phyloP scores from a whole-genome alignment of 2,329 filamentous ascomycete species.

The Claviceps paspali region DNA sequence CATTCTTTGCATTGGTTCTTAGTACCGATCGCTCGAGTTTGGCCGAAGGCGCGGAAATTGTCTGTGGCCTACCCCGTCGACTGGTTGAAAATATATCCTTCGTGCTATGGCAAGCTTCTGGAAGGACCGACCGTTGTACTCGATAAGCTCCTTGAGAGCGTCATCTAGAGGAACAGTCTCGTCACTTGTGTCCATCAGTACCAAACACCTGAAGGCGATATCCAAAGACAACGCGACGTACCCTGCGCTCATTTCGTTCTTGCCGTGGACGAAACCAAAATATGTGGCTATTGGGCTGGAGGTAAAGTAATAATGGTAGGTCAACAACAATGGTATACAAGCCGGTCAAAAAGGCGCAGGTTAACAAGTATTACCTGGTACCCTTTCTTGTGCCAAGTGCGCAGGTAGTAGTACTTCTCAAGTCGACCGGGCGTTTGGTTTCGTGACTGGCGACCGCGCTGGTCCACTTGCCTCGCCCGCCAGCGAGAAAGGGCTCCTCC shows the following conservation, averaged over 20 bases:
- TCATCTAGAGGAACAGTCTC: conserved; percentile 40
- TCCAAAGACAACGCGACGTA: conserved; percentile 11
- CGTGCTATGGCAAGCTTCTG: conserved; percentile 53
- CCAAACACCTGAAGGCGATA: neutral
- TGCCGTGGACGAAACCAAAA: neutral
- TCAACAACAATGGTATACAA: neutral
- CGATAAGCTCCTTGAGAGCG: conserved; percentile 41
- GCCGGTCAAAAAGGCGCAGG: neutral
- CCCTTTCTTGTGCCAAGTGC: neutral
- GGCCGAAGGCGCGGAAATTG: neutral
- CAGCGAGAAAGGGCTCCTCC: neutral
- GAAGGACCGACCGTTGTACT: conserved; percentile 47
- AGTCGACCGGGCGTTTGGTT: conserved; percentile 1
- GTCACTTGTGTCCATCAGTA: conserved; percentile 21
- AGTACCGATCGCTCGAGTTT: neutral
- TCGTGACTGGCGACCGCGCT: neutral
- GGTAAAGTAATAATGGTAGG: too few relatives aligned
- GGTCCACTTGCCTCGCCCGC: conserved; percentile 2
- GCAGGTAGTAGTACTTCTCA: neutral
- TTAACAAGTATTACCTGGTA: neutral
- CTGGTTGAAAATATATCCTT: conserved; percentile 49
- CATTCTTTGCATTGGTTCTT: conserved; percentile 33
- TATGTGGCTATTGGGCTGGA: neutral
- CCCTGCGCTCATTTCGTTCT: conserved; percentile 16
- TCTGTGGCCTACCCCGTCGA: conserved; percentile 47